Conservation (phyloP, 2,329 filamentous ascomycete genomes). For the Beauveria rudraprayagi region DNA sequence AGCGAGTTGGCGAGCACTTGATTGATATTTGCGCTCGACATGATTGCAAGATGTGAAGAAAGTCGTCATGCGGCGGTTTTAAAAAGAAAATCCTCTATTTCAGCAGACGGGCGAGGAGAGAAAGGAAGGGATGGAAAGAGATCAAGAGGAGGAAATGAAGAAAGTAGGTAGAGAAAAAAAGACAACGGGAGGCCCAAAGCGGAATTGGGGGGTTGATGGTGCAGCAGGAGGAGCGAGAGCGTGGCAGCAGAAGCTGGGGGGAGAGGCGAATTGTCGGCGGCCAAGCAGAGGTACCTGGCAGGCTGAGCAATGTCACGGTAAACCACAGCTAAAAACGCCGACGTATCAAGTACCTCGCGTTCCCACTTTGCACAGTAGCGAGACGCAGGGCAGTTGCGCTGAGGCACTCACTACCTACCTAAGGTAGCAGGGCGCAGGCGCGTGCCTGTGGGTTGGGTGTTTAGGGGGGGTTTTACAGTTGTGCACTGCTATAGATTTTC, state of each 20-base stretch:
- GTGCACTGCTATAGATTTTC: too few species aligned
- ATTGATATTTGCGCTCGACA: conserved; percentile 85
- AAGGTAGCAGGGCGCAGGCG: background rate
- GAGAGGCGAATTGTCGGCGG: background rate
- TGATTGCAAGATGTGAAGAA: conserved; percentile 37
- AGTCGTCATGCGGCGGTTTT: conserved; percentile 30
- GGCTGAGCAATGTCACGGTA: background rate
- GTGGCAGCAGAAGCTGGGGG: background rate
- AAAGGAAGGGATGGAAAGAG: conserved; percentile 9
- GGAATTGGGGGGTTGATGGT: conserved; percentile 10
- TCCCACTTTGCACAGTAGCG: background rate
- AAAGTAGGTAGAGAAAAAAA: conserved; percentile 5
- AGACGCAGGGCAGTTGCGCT: background rate
- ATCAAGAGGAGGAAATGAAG: conserved; percentile 1
- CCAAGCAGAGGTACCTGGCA: background rate
- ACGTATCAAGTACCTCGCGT: background rate
- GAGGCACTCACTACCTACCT: background rate
- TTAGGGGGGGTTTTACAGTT: background rate
- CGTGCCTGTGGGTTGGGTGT: background rate
- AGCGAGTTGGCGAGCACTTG: conserved; percentile 96
- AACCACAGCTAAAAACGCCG: background rate
- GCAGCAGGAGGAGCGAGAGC: background rate
- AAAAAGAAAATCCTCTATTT: conserved; percentile 7
- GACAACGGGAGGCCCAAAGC: conserved; percentile 6
- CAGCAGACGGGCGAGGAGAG: background rate